Conservation (phyloP, 208 protist species). For the Balamuthia mandrillaris region DNA sequence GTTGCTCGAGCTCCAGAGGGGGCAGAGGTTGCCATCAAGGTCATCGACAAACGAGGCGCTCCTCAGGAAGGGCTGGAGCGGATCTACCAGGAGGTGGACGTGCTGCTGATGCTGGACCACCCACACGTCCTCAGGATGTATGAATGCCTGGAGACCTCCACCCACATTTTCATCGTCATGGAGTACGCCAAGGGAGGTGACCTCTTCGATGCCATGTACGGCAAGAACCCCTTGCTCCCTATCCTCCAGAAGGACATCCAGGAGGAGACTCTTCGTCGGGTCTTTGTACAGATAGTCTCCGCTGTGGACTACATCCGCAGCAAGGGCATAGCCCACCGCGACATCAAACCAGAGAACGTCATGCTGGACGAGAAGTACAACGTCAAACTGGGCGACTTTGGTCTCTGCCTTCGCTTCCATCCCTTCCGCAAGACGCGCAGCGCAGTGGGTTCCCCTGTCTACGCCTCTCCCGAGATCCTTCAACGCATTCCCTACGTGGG, state of each 20-base stretch:
- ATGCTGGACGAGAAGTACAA: not conserved
- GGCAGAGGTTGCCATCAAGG: conserved; percentile 1
- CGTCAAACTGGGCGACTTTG: conserved; percentile 3
- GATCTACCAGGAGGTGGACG: not conserved
- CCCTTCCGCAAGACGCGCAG: not conserved
- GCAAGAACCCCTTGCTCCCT: not conserved
- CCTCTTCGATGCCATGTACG: conserved; percentile 7
- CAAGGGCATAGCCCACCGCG: not conserved
- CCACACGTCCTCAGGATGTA: conserved; percentile 1
- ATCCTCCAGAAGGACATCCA: no score
- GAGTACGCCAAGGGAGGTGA: conserved; percentile 9
- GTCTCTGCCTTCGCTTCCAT: not conserved
- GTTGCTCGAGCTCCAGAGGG: not conserved
- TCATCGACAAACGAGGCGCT: not conserved
- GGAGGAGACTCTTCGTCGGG: not conserved
- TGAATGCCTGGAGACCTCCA: not conserved
- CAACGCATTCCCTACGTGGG: not conserved
- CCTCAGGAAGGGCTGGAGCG: not conserved
- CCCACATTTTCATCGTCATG: conserved; percentile 17
- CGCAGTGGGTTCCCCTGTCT: not conserved
- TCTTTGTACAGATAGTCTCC: not conserved
- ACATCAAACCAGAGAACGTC: conserved; percentile 33
- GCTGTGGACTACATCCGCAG: not conserved
- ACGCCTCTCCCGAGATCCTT: not conserved
- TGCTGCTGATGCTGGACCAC: not conserved